Conservation (phyloP, 768 basidiomycete species). For the Russula foetens region DNA sequence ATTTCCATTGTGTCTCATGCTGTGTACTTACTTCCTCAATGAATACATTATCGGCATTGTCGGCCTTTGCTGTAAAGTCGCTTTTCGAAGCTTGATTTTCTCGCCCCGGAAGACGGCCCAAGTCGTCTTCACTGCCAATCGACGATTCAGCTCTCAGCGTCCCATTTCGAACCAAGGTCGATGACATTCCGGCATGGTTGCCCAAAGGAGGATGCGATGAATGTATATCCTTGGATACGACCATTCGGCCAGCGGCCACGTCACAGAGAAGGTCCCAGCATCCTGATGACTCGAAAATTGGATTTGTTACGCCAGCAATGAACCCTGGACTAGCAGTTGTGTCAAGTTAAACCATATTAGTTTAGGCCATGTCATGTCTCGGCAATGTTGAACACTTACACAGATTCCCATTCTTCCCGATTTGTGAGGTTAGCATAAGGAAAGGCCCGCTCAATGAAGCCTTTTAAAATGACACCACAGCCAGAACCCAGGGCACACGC, state of each 20-base stretch:
- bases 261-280: conserved; percentile 94
- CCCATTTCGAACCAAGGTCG: conserved; percentile 47
- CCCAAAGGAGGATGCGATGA: conserved; percentile 34
- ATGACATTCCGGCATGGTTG: conserved; percentile 26
- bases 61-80: conserved; percentile 48
- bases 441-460: conserved; percentile 87
- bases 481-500: conserved; percentile 92
- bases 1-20: neutral
- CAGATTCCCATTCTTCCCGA: conserved; percentile 82
- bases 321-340: conserved; percentile 61
- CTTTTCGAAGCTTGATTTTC: conserved; percentile 37
- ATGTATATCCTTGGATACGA: conserved; percentile 81
- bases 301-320: conserved; percentile 96
- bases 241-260: conserved; percentile 78
- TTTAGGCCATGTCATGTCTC: neutral
- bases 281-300: conserved; percentile 82
- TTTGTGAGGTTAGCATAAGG: conserved; percentile 91
- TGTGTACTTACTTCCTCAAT: conserved; percentile 79
- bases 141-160: conserved; percentile 59
- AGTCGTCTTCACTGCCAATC: conserved; percentile 59
- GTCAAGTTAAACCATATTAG: neutral
- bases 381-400: conserved; percentile 43
- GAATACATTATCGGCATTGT: conserved; percentile 73
- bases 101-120: conserved; percentile 46
- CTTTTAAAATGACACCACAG: conserved; percentile 74